Evolutionary conservation across 352 stramenopile species (phyloP).

Genomic region (Globisporangium canariense): DNA sequence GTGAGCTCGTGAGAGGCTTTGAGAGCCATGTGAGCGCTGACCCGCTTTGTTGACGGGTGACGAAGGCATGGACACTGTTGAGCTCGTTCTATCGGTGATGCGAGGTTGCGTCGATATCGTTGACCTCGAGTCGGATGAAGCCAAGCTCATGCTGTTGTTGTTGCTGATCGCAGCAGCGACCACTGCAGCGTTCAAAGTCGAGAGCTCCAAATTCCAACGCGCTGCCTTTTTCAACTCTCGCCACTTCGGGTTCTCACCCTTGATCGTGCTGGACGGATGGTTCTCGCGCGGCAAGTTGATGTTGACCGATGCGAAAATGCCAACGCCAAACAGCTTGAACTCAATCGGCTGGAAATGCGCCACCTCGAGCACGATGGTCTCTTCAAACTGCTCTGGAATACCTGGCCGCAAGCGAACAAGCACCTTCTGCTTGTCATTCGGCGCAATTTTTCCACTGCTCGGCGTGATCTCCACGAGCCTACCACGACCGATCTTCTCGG

Average conservation of each 20-base stretch:
- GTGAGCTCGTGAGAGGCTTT: conserved; percentile 21
- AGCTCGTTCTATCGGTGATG: conserved; percentile 32
- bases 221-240: conserved; percentile 66
- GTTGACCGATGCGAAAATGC: conserved; percentile 89
- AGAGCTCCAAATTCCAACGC: conserved; percentile 35
- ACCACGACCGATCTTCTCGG: conserved; percentile 35
- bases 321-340: conserved; percentile 86
- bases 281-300: conserved; percentile 86
- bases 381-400: conserved; percentile 84
- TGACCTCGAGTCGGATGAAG: conserved; percentile 47
- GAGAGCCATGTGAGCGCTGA: conserved; percentile 19
- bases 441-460: conserved; percentile 76
- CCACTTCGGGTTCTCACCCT: conserved; percentile 66
- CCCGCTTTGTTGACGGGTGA: conserved; percentile 18
- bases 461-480: conserved; percentile 78
- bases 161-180: conserved; percentile 21
- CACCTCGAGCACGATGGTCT: conserved; percentile 90
- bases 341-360: conserved; percentile 93
- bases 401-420: conserved; percentile 84
- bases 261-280: conserved; percentile 50
- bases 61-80: conserved; percentile 23
- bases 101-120: conserved; percentile 41
- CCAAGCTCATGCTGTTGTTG: conserved; percentile 7
- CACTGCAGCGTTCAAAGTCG: conserved; percentile 21
- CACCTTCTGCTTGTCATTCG: conserved; percentile 89